Conservation (phyloP, 805 yeast species). For the Starmerella vitae region DNA sequence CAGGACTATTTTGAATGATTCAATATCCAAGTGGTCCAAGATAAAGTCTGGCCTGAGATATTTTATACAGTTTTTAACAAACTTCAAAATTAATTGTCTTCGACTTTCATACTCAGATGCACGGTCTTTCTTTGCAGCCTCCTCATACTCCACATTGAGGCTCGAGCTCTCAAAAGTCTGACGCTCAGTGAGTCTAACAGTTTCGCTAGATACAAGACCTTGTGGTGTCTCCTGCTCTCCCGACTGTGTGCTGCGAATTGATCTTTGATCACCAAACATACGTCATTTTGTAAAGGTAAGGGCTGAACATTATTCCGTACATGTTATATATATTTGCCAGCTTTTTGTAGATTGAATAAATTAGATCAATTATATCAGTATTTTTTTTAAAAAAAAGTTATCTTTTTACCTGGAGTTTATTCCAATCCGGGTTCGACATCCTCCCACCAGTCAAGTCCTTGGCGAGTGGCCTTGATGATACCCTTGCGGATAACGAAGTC, state of each 20-base stretch:
- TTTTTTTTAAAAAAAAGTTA: too few relatives aligned
- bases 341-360: too few relatives aligned
- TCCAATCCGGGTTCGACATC: slow-evolving; percentile 38
- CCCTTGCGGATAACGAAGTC: slow-evolving; percentile 81
- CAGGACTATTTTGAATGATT: slow-evolving; percentile 15
- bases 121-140: background rate
- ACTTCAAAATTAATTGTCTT: background rate
- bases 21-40: slow-evolving; percentile 19
- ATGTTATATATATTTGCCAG: too few relatives aligned
- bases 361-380: too few relatives aligned
- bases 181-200: too few relatives aligned
- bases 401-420: too few relatives aligned
- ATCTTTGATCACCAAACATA: too few relatives aligned
- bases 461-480: slow-evolving; percentile 74
- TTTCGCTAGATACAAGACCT: too few relatives aligned
- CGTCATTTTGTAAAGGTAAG: too few relatives aligned
- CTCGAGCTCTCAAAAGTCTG: background rate
- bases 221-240: too few relatives aligned
- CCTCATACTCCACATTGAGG: background rate
- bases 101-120: background rate
- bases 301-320: too few relatives aligned
- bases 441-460: slow-evolving; percentile 91
- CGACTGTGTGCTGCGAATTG: too few relatives aligned
- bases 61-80: background rate
- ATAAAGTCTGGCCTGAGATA: slow-evolving; percentile 12